Conservation (phyloP, 1,284 basidiomycete species). For the Sporisorium scitamineum region DNA sequence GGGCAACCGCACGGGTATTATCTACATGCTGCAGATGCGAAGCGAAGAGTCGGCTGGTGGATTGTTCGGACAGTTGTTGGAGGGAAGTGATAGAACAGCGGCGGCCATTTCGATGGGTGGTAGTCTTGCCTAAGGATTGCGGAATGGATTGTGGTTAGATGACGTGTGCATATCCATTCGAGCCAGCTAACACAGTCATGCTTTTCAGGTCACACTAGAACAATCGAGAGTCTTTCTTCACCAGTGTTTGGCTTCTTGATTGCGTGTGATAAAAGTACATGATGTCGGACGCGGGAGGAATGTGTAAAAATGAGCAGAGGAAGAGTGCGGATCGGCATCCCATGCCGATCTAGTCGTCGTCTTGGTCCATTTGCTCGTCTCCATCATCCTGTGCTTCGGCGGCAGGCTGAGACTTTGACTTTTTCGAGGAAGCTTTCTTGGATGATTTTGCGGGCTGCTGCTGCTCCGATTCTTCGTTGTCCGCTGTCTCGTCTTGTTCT, state of each 20-base stretch:
- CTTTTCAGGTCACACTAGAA: conserved; percentile 1
- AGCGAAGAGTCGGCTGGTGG: conserved; percentile 87
- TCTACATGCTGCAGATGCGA: conserved; percentile 86
- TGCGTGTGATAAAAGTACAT: conserved; percentile 12
- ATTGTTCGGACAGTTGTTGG: conserved; percentile 86
- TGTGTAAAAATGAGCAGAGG: not conserved
- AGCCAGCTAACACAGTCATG: not conserved
- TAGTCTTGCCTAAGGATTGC: conserved; percentile 13
- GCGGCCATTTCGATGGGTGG: conserved; percentile 28
- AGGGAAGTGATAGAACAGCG: conserved; percentile 80
- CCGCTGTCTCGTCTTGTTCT: conserved; percentile 8
- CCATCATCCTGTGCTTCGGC: not conserved
- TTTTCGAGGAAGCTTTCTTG: conserved; percentile 21
- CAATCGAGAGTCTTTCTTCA: conserved; percentile 1
- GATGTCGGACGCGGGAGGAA: not conserved
- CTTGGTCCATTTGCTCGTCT: conserved; percentile 29
- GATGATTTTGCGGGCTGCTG: conserved; percentile 8
- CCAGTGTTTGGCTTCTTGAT: not conserved
- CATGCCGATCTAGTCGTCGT: conserved; percentile 8
- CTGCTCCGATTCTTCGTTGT: conserved; percentile 2
- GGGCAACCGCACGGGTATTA: conserved; percentile 89
- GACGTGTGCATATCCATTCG: not conserved
- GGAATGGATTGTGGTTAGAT: not conserved
- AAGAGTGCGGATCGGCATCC: not conserved
- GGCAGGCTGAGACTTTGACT: conserved; percentile 12